Evolutionary conservation across 2,329 filamentous ascomycete genomes (phyloP), one percentile per base, ranked within the genome.

Genomic region (Thielaviopsis musarum): DNA sequence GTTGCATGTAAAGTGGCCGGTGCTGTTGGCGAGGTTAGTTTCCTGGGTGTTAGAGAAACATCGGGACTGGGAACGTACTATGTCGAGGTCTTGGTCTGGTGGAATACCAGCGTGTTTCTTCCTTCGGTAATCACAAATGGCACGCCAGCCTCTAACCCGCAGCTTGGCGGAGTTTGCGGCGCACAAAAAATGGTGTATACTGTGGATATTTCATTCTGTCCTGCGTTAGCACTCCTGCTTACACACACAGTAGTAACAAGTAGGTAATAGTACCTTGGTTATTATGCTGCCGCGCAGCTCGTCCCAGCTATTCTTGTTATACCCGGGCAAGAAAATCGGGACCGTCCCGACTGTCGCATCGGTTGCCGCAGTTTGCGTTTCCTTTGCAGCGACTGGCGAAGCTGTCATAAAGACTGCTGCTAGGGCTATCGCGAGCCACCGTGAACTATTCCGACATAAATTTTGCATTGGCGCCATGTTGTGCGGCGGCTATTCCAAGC

Each of bases 181-280:
- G 71, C 71, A 62, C 75, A 77, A 64, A 77, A 77, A 49, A 77
- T 73, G 60, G 75, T 77, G 62, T 75, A 77, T 24, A 73, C 72
- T 17, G 75, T 77, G 61, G 71, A 67, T 26, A 66, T 65, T 49
- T 66, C 63, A 60, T 76, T 67, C 73, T 75, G 63, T 21, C 38
- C 56, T 24, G 9, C 13, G 26, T 63, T 24, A 64, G 62, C 30
- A n/a, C 52, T n/a, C 52, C 10, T 24, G 13, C 17, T 15, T 10
- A 34, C 30, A 34, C 30, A 34, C 9, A 2, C 30, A 34, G 7
- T 26, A 26, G 24, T 26, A 26, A 6, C 24, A 26, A 3, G 24
- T 3, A 26, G 24, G 3, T 3, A 26, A 6, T 26, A 26, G 24
- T 69, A 77, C 75, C 62, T 68, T 73, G 38, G 70, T 69, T 19